phyloP scores from a whole-genome alignment of 2,329 filamentous ascomycete genomes.

The Hymenoscyphus repandus region DNA sequence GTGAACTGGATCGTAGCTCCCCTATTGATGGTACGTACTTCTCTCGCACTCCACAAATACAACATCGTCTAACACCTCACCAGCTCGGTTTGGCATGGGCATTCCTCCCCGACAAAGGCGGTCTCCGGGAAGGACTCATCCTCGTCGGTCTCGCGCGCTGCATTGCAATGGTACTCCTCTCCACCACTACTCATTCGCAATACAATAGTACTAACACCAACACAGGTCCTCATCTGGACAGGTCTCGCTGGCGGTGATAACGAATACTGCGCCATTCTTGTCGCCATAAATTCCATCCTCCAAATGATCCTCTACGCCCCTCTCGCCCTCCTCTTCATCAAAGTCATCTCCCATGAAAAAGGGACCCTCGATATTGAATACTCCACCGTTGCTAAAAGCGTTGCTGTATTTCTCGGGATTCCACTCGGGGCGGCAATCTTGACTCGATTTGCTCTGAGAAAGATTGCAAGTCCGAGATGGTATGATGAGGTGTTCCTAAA shows the following conservation, averaged over 20 bases:
- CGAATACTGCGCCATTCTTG: slow-evolving; percentile 79
- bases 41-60: not conserved
- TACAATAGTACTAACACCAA: not conserved
- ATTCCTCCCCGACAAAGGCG: slow-evolving; percentile 54
- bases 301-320: slow-evolving; percentile 72
- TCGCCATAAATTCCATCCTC: slow-evolving; percentile 68
- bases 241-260: slow-evolving; percentile 68
- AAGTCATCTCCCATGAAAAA: slow-evolving; percentile 53
- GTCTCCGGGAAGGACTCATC: slow-evolving; percentile 63
- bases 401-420: slow-evolving; percentile 80
- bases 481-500: slow-evolving; percentile 69
- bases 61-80: not conserved
- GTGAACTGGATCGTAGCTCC: slow-evolving; percentile 82
- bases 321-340: slow-evolving; percentile 59
- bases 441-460: slow-evolving; percentile 60
- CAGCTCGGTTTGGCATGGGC: slow-evolving; percentile 61
- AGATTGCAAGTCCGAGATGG: slow-evolving; percentile 48
- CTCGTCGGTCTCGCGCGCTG: slow-evolving; percentile 80
- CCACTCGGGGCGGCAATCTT: slow-evolving; percentile 75
- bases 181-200: not conserved
- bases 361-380: slow-evolving; percentile 49
- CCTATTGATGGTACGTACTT: slow-evolving; percentile 57
- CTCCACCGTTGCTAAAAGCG: slow-evolving; percentile 66
- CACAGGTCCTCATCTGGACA: slow-evolving; percentile 64
- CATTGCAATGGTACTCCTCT: slow-evolving; percentile 68